Evolutionary conservation across 2,329 filamentous ascomycete species (phyloP).

Genomic region (Fusarium papillatum): DNA sequence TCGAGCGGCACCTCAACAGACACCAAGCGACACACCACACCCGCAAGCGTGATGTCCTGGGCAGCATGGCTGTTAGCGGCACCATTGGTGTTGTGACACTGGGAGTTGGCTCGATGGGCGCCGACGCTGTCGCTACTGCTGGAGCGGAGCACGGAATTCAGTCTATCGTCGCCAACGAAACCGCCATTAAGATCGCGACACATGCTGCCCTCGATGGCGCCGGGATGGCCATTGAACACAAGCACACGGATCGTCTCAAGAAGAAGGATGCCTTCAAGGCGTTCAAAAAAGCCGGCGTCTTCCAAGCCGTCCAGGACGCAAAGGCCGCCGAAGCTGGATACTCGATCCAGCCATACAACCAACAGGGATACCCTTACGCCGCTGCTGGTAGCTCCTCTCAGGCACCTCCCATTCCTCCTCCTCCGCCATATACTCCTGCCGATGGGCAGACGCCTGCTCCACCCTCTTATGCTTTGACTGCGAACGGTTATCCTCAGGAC

Average conservation of each 20-base stretch:
- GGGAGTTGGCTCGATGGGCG: slow-evolving; percentile 51
- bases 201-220: slow-evolving; percentile 53
- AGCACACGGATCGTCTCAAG: slow-evolving; percentile 49
- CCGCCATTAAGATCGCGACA: slow-evolving; percentile 49
- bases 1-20: slow-evolving; percentile 52
- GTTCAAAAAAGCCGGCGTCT: slow-evolving; percentile 48
- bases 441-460: background rate
- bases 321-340: slow-evolving; percentile 45
- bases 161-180: slow-evolving; percentile 48
- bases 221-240: slow-evolving; percentile 52
- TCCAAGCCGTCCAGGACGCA: slow-evolving; percentile 46
- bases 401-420: slow-evolving; percentile 19
- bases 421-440: slow-evolving; percentile 28
- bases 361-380: slow-evolving; percentile 9
- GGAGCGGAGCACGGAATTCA: slow-evolving; percentile 51
- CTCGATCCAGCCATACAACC: slow-evolving; percentile 30
- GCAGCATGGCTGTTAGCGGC: slow-evolving; percentile 54
- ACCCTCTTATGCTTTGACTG: background rate
- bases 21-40: slow-evolving; percentile 52
- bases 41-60: slow-evolving; percentile 56
- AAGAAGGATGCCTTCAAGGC: slow-evolving; percentile 52
- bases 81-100: slow-evolving; percentile 52
- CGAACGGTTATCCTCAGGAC: slow-evolving; percentile 16
- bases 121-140: slow-evolving; percentile 50
- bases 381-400: slow-evolving; percentile 11